Percentiles rank a stretch among this genome's conserved stretches.
phyloP scores from a whole-genome alignment of 2,329 filamentous ascomycete species.

The Penicillium verrucosum region DNA sequence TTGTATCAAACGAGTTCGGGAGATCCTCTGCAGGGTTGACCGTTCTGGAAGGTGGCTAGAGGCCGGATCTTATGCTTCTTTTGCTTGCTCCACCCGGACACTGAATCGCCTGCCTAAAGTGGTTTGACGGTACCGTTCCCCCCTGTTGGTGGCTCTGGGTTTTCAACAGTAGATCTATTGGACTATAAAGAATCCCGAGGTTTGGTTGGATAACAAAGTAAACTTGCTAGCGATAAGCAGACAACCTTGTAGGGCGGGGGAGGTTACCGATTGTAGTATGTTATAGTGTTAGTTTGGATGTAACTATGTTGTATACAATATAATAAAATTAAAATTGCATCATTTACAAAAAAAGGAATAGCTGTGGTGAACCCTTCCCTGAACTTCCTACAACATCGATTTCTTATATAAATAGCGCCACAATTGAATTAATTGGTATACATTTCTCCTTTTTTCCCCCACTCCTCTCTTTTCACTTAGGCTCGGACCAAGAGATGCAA shows the following conservation, averaged over 20 bases:
- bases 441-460: background rate
- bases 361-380: background rate
- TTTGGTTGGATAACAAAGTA: slow-evolving; percentile 11
- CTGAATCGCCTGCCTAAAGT: slow-evolving; percentile 24
- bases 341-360: background rate
- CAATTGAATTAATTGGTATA: background rate
- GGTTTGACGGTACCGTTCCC: slow-evolving; percentile 11
- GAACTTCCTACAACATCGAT: background rate
- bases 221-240: slow-evolving; percentile 4
- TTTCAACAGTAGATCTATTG: background rate
- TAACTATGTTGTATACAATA: background rate
- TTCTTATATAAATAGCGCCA: background rate
- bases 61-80: slow-evolving; percentile 24
- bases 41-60: slow-evolving; percentile 26
- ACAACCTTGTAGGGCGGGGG: slow-evolving; percentile 10
- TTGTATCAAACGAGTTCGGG: slow-evolving; percentile 3
- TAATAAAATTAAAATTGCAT: background rate
- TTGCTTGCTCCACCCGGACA: slow-evolving; percentile 17
- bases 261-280: background rate
- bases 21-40: slow-evolving; percentile 23
- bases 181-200: background rate
- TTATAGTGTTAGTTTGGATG: background rate
- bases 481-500: background rate
- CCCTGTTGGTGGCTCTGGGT: slow-evolving; percentile 9
- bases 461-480: too few species aligned